These are phyloP conservation scores for Carex scoparia DNA, from an alignment of 176 grass and related monocot species.

Conservation along the genomic window DNA sequence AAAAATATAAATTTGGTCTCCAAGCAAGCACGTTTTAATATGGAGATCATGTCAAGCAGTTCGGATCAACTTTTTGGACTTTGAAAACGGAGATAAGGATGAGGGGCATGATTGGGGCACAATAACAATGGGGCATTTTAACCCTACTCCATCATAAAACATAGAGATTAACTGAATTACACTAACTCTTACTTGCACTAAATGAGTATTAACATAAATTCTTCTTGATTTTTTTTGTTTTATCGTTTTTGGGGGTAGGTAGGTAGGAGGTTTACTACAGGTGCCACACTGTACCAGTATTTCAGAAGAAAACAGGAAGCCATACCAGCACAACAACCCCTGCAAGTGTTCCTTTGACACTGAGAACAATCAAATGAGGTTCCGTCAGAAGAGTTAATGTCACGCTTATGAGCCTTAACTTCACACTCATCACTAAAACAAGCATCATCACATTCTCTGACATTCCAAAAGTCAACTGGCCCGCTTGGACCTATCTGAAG, in stretches of 20 bases:
- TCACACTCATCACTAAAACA: constrained; percentile 72
- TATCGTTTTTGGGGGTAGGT: neutral
- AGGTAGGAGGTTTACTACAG: neutral
- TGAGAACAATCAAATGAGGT: constrained; percentile 59
- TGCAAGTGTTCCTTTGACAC: constrained; percentile 75
- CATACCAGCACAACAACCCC: constrained; percentile 74
- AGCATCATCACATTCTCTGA: constrained; percentile 63
- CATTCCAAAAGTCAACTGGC: constrained; percentile 87
- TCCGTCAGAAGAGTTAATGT: neutral
- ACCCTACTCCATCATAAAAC: neutral
- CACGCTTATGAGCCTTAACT: constrained; percentile 37
- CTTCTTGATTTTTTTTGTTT: neutral
- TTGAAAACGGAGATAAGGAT: no score
- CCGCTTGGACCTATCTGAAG: constrained; percentile 42
- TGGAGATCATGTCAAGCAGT: no score
- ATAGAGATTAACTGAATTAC: neutral
- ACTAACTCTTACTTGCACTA: neutral
- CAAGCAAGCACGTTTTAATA: no score
- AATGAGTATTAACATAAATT: neutral
- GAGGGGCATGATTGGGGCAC: no score
- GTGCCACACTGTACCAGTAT: neutral
- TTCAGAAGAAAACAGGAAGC: neutral
- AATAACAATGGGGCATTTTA: no score
- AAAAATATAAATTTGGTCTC: no score
- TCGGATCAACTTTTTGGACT: no score